Evolutionary conservation across 805 yeast genomes (phyloP).

Genomic region (Candida orba): DNA sequence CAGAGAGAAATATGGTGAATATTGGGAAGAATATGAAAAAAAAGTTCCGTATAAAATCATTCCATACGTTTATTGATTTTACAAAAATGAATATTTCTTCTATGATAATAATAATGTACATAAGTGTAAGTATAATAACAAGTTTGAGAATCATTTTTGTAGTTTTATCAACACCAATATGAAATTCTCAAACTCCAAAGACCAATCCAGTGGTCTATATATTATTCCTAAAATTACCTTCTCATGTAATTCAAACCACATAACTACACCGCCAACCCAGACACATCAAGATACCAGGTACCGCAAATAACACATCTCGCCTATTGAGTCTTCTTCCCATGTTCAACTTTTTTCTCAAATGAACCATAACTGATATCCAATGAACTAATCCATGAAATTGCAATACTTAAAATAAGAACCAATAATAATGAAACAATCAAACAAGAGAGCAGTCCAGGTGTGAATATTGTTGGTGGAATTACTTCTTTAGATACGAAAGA

Average conservation of each 20-base stretch:
- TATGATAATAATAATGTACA: background rate
- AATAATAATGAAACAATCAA: constrained; percentile 59
- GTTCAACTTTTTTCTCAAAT: constrained; percentile 58
- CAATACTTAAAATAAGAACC: constrained; percentile 47
- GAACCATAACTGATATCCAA: constrained; percentile 76
- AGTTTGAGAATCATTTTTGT: no score
- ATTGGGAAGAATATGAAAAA: constrained; percentile 78
- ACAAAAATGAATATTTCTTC: no score
- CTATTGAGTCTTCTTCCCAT: constrained; percentile 5
- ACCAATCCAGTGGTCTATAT: no score
- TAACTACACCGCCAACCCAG: no score
- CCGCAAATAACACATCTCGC: background rate
- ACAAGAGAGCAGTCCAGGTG: constrained; percentile 77
- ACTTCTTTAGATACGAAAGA: background rate
- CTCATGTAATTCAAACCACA: no score
- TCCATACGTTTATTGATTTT: constrained; percentile 66
- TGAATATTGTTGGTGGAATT: constrained; percentile 43
- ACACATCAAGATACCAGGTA: no score
- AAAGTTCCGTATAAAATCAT: constrained; percentile 84
- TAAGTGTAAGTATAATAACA: no score
- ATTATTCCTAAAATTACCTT: background rate
- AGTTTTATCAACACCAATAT: no score
- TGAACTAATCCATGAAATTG: constrained; percentile 64
- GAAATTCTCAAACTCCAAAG: no score
- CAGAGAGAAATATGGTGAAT: constrained; percentile 71